Base-by-base conservation (phyloP, 805 yeast species). In the Clavispora carvajalis region DNA sequence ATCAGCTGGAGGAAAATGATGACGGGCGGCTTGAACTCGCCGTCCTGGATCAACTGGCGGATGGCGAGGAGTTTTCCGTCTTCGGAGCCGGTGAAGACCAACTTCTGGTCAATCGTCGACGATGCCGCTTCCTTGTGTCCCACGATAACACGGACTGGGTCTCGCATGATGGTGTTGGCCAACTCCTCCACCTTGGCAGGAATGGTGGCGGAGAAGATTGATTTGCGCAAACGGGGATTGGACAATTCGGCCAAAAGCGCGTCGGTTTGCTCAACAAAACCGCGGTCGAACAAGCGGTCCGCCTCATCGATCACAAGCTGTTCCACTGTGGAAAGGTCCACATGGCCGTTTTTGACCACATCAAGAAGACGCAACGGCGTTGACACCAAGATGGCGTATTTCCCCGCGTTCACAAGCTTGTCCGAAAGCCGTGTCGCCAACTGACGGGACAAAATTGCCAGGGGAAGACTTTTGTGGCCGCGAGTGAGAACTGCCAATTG, bases 61-160 rank as follows among this genome's bases (percentile, higher is more conserved):
- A 93, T 80, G 0, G 95, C 98, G 22, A 93, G 69, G 18, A 93
- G 67, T 61, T 93, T 93, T n/a, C 99, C 99, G 53, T 86, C 88
- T 63, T 93, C 99, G 50, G 79, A 84, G 35, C 99, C 99, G 45
- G 96, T 85, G 58, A 77, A 91, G 1, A 85, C 76, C 30, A 93
- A 65, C 54, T 78, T 77, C 65, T 91, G 99, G 34, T 86, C 89
- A 51, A 91, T 89, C 37, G 79, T 77, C 7, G 74, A 62, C 45
- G 88, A 83, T 1, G 99, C 99, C 13, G 95, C 95, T 61, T 91
- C 96, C 57, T 90, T 90, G 54, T 82, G 90, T 9, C 97, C 97
- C 52, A 91, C 82, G 44, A 93, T 84, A 30, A 93, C 78, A 58
- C 98, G 77, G 19, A 91, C 71, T 7, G 95, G 90, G 46, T 85